Evolutionary conservation across 1,284 basidiomycete species (phyloP), one percentile per base, ranked within the genome.

Genomic region (Apiotrichum gracile): DNA sequence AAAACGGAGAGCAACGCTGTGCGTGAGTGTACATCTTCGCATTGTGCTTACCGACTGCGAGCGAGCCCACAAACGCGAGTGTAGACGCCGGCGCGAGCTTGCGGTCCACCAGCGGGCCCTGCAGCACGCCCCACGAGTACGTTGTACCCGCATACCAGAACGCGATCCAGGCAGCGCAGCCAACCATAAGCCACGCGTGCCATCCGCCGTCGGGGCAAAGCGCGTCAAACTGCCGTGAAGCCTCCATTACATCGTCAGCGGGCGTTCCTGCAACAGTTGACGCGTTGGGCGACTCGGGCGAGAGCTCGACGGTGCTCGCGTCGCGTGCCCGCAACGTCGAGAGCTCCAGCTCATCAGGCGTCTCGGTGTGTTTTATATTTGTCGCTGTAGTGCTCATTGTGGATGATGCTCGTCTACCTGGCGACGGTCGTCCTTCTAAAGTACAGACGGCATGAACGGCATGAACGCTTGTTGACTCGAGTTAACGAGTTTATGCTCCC

Each of bases 71-170:
- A 55, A 71, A 74, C 14, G 70, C 66, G 8, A 74, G 62, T 6
- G 68, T 72, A 0, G 63, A 56, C 16, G 69, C 52, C 1, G 69
- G 61, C 1, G 69, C 64, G 21, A 71, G 65, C 13, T 64, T 55
- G 5, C 55, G 60, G 4, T 59, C 51, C 14, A 69, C 64, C 12
- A 74, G 63, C 5, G 52, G 50, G 26, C 64, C 57, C 45, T 72
- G 68, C 4, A 74, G 56, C 29, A 74, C 61, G 9, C 72, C 71
- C 51, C 65, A 73, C n/a, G 58, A 62, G 52, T 74, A 72, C 17
- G 64, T 63, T 14, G 62, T 54, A 14, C 71, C 72, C 34, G 63
- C 59, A 58, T 58, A 66, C 49, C 49, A 58, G 53, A 60, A 56
- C 17, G 29, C 27, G 9, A 58, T n/a, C 5, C 49, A 26, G 5